phyloP scores from a whole-genome alignment of 2,329 filamentous ascomycete genomes.

The Paraphoma sp. region DNA sequence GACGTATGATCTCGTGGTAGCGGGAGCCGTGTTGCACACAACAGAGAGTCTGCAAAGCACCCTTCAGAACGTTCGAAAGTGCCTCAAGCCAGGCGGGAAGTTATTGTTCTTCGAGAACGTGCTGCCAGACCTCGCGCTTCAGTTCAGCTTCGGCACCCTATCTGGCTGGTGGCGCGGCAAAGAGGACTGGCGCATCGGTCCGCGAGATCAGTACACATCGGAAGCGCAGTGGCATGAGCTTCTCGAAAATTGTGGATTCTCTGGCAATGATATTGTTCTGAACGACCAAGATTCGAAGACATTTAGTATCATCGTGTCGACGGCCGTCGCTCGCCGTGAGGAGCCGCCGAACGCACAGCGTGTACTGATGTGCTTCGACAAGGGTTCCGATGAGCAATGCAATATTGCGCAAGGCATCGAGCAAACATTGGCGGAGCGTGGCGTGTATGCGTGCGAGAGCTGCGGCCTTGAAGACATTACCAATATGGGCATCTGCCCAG shows the following conservation, averaged over 20 bases:
- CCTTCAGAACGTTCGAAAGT: too few relatives aligned
- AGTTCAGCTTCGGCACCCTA: slow-evolving; percentile 18
- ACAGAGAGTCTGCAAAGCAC: too few relatives aligned
- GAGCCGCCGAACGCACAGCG: too few relatives aligned
- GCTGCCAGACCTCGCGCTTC: neutral
- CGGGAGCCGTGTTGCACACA: too few relatives aligned
- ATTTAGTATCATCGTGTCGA: neutral
- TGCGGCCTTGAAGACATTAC: too few relatives aligned
- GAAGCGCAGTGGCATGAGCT: slow-evolving; percentile 40
- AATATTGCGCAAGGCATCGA: too few relatives aligned
- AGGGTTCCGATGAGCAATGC: too few relatives aligned
- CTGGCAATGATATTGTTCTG: slow-evolving; percentile 23
- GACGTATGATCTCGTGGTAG: too few relatives aligned
- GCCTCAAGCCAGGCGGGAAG: slow-evolving; percentile 52
- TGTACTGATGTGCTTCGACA: neutral
- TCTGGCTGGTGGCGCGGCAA: slow-evolving; percentile 20
- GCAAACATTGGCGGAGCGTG: too few relatives aligned
- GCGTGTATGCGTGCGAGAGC: too few relatives aligned
- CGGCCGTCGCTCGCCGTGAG: neutral
- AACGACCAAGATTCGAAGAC: slow-evolving; percentile 2
- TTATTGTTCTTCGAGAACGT: neutral
- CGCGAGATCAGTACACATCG: slow-evolving; percentile 27
- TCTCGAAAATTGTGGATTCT: slow-evolving; percentile 40
- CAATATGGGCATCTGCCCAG: too few relatives aligned
- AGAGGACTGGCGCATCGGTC: slow-evolving; percentile 1